Base-by-base conservation (phyloP, 2,329 filamentous ascomycete genomes). In the Penicillium sp. region DNA sequence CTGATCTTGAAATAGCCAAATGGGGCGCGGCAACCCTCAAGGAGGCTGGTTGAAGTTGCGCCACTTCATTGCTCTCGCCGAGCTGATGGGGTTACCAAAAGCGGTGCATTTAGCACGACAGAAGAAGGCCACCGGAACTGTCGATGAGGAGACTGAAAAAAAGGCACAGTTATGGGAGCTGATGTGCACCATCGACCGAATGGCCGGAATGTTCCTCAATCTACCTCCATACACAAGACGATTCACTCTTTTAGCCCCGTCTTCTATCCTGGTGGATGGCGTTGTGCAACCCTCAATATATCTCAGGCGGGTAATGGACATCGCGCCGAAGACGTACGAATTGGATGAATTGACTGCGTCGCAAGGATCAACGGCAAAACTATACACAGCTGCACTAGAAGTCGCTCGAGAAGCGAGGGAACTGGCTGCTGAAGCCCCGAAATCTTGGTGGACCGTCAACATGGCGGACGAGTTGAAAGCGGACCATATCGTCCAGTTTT, bases 21-120 rank as follows among this genome's bases (percentile, higher is more conserved):
- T 76, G 19, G 71, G 73, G 8, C 70, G 70, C 29, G 76, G 75
- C 3, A 74, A 73, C 35, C 69, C 78, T 21, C 70, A 73, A 49
- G 75, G 73, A 29, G 67, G 72, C 26, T 80, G 76, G 76, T 64
- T 79, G 23, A 69, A 67, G 23, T 58, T 79, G 19, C 76, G 77
- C n/a, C 72, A 76, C 46, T 66, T 73, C 21, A 73, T 78, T 29
- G 73, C 76, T 3, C 66, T 79, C 26, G 76, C 76, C 48, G 76
- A 79, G 64, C 64, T 79, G 2, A 75, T 78, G 50, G 77, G 77
- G 2, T 63, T 79, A 5, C 75, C 75, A 13, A 66, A 61, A n/a
- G 29, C 59, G 5, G 59, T 9, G 21, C 59, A 62, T 26, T n/a
- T 57, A 6, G 38, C 52, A 7, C 61, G 35, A 0, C 7, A 50